Base-by-base conservation (phyloP, 2,329 filamentous ascomycete species). In the Pseudogymnoascus sp. region DNA sequence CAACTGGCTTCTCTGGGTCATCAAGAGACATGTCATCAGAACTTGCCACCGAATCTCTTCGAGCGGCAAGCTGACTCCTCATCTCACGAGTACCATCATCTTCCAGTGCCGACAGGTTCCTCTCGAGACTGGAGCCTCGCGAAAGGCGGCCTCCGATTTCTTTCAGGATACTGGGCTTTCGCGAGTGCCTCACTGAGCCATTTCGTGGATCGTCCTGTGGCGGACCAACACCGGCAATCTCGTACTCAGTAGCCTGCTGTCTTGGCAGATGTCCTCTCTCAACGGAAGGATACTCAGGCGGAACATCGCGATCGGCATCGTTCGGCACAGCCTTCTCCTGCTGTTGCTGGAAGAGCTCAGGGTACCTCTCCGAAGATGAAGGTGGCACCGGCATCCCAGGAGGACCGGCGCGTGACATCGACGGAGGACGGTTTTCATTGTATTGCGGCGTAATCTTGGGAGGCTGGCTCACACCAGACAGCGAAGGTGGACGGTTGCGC, bases 341-440 rank as follows among this genome's bases (percentile, higher is more conserved):
- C 62, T 69, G 65, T 7, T 71, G 67, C 48, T 73, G 73, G 66
- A 83, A 81, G 12, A 81, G 72, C n/a, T 74, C 73, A 2, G 80
- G 79, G 63, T 78, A 83, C 48, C 80, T 74, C 65, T 79, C 74
- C 7, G 81, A 78, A 4, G 81, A 79, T 3, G 80, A 80, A 5
- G 81, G 81, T 4, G 81, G 81, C 38, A 79, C 72, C 5, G 81
- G 81, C 38, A 79, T 72, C 64, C 77, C 74, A n/a, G 73, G 2
- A 42, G 39, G 8, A 10, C 21, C 21, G 21, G 17, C 39, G 10
- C 39, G 39, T 42, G 17, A 42, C 39, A 42, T 29, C 8, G 42
- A 51, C 10, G 8, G 66, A 31, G 8, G 66, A 31, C 69, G 69
- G 25, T n/a, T 51, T n/a, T 51, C 42, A 29, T 13, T 29, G 42